These are phyloP conservation scores for Fraxinus dipetala DNA, from an alignment of 305 asterid genomes.

Conservation along the genomic window DNA sequence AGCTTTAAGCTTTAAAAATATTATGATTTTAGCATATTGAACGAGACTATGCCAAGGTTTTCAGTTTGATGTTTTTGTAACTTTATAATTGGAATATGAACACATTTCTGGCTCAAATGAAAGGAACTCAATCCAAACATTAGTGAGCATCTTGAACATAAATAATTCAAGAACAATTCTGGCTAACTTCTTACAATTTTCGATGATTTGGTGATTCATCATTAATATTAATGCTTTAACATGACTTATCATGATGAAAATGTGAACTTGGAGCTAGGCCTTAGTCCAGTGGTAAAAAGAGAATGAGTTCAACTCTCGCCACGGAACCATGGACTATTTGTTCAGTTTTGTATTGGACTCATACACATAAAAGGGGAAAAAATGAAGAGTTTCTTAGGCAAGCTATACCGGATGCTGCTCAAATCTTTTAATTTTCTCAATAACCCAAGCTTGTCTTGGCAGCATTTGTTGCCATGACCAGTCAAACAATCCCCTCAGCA, in stretches of 20 bases:
- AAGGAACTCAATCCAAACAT: not conserved
- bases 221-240: not conserved
- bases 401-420: not conserved
- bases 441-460: not conserved
- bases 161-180: not conserved
- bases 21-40: not conserved
- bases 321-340: not conserved
- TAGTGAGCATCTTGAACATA: not conserved
- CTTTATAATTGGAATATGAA: not conserved
- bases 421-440: not conserved
- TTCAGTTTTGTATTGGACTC: not conserved
- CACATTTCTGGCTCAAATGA: not conserved
- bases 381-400: not conserved
- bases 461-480: not conserved
- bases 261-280: not conserved
- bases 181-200: not conserved
- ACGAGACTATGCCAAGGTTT: not conserved
- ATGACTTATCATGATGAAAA: not conserved
- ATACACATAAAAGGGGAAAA: not conserved
- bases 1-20: not conserved
- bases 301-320: not conserved
- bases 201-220: not conserved
- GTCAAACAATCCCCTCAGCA: not conserved
- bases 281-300: not conserved
- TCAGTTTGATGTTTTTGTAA: not conserved